phyloP scores from a whole-genome alignment of 2,329 filamentous ascomycete genomes.

The Eutypa lata region DNA sequence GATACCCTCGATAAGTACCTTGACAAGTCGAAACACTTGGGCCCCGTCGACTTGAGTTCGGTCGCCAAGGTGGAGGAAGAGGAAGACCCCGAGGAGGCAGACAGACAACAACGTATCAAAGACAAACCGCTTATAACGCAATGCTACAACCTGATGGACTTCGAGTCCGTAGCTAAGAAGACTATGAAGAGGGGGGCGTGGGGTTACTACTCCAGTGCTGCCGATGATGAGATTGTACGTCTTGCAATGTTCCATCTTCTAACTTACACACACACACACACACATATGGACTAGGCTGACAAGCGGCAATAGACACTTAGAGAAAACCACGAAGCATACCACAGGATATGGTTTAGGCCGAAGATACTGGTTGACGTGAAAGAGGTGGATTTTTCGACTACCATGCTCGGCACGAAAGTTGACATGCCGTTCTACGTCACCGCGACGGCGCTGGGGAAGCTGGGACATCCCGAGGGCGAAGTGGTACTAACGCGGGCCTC shows the following conservation, averaged over 20 bases:
- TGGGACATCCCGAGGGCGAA: slow-evolving; percentile 91
- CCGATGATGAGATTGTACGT: slow-evolving; percentile 80
- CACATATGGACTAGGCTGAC: slow-evolving; percentile 1
- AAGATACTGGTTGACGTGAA: slow-evolving; percentile 86
- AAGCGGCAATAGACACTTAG: slow-evolving; percentile 68
- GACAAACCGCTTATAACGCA: slow-evolving; percentile 78
- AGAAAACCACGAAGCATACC: slow-evolving; percentile 93
- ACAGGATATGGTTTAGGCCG: slow-evolving; percentile 96
- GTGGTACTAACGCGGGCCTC: slow-evolving; percentile 85
- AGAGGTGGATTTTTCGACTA: slow-evolving; percentile 80
- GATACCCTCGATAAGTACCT: slow-evolving; percentile 87
- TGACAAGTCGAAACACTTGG: slow-evolving; percentile 79
- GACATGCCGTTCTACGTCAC: slow-evolving; percentile 94
- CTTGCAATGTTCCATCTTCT: not conserved
- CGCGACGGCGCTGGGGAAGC: slow-evolving; percentile 90
- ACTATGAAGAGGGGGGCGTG: slow-evolving; percentile 97
- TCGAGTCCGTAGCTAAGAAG: slow-evolving; percentile 84
- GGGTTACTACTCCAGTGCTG: slow-evolving; percentile 96
- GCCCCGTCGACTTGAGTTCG: slow-evolving; percentile 83
- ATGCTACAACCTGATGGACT: slow-evolving; percentile 93
- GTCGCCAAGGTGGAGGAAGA: slow-evolving; percentile 66
- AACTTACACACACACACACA: not conserved
- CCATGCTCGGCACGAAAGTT: slow-evolving; percentile 85
- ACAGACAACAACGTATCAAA: slow-evolving; percentile 69
- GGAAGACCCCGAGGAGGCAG: slow-evolving; percentile 65